Evolutionary conservation across 169 alveolate species (phyloP).

Genomic region (Plasmodium malariae): DNA sequence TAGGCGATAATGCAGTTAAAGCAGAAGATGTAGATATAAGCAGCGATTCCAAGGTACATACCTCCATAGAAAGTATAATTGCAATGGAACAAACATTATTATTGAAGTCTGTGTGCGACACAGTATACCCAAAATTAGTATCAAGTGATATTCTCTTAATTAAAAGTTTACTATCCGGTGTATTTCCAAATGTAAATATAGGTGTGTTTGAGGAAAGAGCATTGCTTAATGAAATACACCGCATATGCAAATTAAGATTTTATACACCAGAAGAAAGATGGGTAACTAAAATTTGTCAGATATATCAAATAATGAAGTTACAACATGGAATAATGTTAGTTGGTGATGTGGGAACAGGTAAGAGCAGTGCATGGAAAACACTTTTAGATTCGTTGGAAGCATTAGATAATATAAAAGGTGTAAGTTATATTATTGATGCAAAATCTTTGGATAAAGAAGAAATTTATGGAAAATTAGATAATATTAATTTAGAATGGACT

Average conservation of each 20-base stretch:
- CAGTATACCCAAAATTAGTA: conserved; percentile 96
- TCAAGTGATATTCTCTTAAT: conserved; percentile 96
- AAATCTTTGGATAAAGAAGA: conserved; percentile 93
- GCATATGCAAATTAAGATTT: conserved; percentile 89
- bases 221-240: conserved; percentile 88
- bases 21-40: too few species aligned
- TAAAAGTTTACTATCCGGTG: conserved; percentile 93
- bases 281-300: conserved; percentile 93
- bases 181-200: conserved; percentile 96
- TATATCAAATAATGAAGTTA: conserved; percentile 93
- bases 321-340: conserved; percentile 99
- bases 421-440: conserved; percentile 95
- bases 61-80: too few species aligned
- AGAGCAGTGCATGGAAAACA: conserved; percentile 89
- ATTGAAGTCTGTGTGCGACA: conserved; percentile 94
- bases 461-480: conserved; percentile 95
- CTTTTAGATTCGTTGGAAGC: conserved; percentile 93
- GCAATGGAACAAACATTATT: conserved; percentile 93
- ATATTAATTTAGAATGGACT: conserved; percentile 97
- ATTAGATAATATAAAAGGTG: conserved; percentile 93
- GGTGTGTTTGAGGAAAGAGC: conserved; percentile 92
- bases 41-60: too few species aligned
- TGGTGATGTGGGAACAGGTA: conserved; percentile 98
- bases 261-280: conserved; percentile 90
- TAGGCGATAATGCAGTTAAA: neutral